Conservation (phyloP, 371 early-diverging fungal genomes). For the Nematocida minor region DNA sequence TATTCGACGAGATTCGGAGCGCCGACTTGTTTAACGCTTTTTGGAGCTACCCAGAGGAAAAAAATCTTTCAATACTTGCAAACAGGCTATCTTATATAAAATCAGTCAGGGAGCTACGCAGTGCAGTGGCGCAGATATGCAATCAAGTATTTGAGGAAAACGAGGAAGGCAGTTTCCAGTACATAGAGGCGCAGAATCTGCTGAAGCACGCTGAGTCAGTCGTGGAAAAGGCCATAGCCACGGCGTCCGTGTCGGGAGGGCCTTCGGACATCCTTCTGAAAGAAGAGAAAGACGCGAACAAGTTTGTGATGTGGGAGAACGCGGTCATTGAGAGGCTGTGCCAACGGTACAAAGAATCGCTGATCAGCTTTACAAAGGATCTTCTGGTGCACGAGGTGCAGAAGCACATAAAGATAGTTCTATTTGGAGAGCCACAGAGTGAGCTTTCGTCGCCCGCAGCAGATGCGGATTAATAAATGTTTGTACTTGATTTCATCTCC, state of each 20-base stretch:
- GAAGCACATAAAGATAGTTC: conserved; percentile 51
- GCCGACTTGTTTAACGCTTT: conserved; percentile 32
- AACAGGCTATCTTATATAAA: conserved; percentile 28
- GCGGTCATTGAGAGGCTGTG: conserved; percentile 37
- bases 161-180: conserved; percentile 43
- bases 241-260: conserved; percentile 8
- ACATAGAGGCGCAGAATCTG: conserved; percentile 52
- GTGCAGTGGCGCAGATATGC: conserved; percentile 32
- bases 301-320: conserved; percentile 37
- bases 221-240: conserved; percentile 10
- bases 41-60: conserved; percentile 49
- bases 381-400: conserved; percentile 32
- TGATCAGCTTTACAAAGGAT: conserved; percentile 48
- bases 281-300: conserved; percentile 23
- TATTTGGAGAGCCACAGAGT: neutral
- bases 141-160: conserved; percentile 42
- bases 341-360: conserved; percentile 40
- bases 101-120: conserved; percentile 24
- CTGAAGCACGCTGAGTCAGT: conserved; percentile 12
- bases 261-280: neutral
- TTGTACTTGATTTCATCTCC: neutral
- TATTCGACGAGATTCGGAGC: conserved; percentile 36
- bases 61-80: conserved; percentile 32
- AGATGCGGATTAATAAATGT: neutral
- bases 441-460: neutral